These are phyloP conservation scores for Ruellia speciosa DNA, from an alignment of 305 asterid genomes.

Conservation along the genomic window DNA sequence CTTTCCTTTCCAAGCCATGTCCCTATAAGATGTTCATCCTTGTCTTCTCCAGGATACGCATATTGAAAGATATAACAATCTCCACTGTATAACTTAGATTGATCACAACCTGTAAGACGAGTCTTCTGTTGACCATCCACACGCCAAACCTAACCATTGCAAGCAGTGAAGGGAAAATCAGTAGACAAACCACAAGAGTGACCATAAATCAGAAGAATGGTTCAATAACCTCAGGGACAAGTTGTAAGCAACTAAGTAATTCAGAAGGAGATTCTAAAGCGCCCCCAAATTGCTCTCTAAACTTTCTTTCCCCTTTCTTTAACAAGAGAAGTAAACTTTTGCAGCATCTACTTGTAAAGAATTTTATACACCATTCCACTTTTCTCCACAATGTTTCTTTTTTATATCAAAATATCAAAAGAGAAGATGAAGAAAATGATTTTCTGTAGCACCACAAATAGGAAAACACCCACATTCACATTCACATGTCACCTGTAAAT, in stretches of 20 bases:
- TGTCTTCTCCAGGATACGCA: conserved; percentile 57
- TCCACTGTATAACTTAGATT: conserved; percentile 60
- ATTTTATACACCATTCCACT: conserved; percentile 3
- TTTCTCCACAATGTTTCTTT: background rate
- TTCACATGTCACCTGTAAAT: conserved; percentile 67
- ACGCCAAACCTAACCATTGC: conserved; percentile 26
- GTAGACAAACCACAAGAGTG: conserved; percentile 17
- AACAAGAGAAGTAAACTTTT: background rate
- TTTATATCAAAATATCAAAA: background rate
- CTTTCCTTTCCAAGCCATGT: conserved; percentile 79
- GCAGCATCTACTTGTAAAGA: conserved; percentile 11
- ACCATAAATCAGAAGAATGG: conserved; percentile 2
- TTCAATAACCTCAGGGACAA: conserved; percentile 11
- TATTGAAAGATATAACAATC: conserved; percentile 83
- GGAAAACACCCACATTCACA: conserved; percentile 15
- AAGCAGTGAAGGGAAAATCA: conserved; percentile 17
- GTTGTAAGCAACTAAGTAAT: conserved; percentile 11
- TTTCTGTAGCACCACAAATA: conserved; percentile 1
- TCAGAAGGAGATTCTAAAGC: background rate
- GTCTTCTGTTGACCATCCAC: conserved; percentile 53
- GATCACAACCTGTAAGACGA: conserved; percentile 42
- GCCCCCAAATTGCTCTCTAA: background rate
- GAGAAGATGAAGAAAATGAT: conserved; percentile 7
- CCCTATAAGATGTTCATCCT: conserved; percentile 63
- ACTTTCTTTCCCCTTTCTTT: background rate